Base-by-base conservation (phyloP, 441 rosid species). In the Erodium moschatum region DNA sequence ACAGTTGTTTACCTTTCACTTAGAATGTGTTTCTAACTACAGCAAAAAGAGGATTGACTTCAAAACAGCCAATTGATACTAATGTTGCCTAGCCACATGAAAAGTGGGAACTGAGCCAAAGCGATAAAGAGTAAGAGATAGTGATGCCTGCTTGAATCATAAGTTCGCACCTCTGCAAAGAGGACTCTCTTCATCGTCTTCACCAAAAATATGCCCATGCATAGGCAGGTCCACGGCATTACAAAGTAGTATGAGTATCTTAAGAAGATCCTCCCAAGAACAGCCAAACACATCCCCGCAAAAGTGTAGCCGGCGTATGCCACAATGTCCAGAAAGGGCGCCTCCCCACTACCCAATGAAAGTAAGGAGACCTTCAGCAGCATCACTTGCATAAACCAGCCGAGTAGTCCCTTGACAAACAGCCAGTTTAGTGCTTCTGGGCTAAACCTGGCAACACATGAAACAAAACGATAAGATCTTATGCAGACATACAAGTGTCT, bases 131-230 rank as follows among this genome's bases (percentile, higher is more conserved):
- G 83, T 83, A 90, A 80, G 79, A 89, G 81, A 73, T 87, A 90
- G 76, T 90, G 95, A 73, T 87, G 91, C 81, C 77, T 84, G 89
- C 92, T 90, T 0, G 96, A 81, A 78, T 86, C 96, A 5, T 82
- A 83, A 73, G 81, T 87, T 79, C 98, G 83, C 77, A 85, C 87
- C 81, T 86, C 98, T 0, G 89, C 87, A 16, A 81, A 89, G 62
- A 90, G 91, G 29, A 90, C 97, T 69, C 97, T 83, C 80, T 88
- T 90, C 93, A 87, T 88, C 0, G 96, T 90, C 87, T 90, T 90
- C 70, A 88, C 94, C 83, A 90, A 78, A 85, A 92, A 90, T 69
- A 85, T 73, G 21, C 91, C 97, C 76, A 86, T 85, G 78, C 94
- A 90, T 18, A 92, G 74, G 82, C 89, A 88, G 56, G 90, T 76